Base-by-base conservation (phyloP, 2,329 filamentous ascomycete genomes). In the Ceratocystis eucalypticola region DNA sequence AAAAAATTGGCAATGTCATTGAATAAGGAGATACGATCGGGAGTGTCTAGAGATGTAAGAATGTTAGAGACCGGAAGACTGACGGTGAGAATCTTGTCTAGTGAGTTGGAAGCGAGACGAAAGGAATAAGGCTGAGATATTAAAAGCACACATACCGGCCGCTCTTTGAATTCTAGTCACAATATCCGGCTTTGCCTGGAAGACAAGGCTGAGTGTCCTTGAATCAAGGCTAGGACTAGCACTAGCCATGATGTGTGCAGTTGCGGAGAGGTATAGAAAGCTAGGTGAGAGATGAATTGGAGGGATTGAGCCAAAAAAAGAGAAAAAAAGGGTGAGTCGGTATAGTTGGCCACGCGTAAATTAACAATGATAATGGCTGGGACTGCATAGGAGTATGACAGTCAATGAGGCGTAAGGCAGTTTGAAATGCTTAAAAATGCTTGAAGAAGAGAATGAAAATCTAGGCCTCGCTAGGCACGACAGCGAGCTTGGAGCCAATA, bases 131-230 rank as follows among this genome's bases (percentile, higher is more conserved):
- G 46, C 46, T 22, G 22, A 22, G 17, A 50, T 17, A 10, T 5
- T 33, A 5, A 5, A n/a, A n/a, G 3, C 28, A 30, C 64, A 69
- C 76, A 69, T 75, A 84, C 82, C 81, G 30, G 82, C 81, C 68
- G 79, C 80, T 69, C 76, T 74, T 68, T 78, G 74, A 71, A 86
- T 84, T 66, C 77, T 77, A 12, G 78, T 72, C 20, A 85, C 71
- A 67, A 86, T 80, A 69, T 86, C 82, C 5, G 82, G 81, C 62
- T 82, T 77, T 48, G 80, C 77, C 66, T 79, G 74, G 72, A 86
- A 85, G 69, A 84, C 78, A 66, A 76, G 74, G 68, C 74, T 75
- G 65, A 85, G 75, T 71, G 75, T 79, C 72, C 82, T 74, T 67
- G 72, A 74, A 70, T 84, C 81, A 53, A 85, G 79, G 65, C 73